Evolutionary conservation across 1,284 basidiomycete species (phyloP).

Genomic region (Ustilago loliicola): DNA sequence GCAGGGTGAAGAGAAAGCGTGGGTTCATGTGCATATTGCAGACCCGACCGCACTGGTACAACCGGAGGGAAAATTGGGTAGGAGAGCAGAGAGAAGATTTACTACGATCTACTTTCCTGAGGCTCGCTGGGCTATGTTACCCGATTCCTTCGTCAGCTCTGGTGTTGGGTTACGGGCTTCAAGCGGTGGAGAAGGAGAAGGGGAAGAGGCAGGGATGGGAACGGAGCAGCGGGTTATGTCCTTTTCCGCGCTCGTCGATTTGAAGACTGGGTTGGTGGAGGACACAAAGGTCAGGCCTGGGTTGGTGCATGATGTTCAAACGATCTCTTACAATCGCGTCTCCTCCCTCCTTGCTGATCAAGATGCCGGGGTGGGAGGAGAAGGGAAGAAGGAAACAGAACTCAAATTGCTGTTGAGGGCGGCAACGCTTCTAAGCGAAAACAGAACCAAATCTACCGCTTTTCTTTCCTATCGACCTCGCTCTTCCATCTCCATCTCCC

Average conservation of each 20-base stretch:
- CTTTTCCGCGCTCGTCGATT: conserved; percentile 82
- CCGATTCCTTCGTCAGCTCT: conserved; percentile 73
- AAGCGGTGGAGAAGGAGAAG: conserved; percentile 65
- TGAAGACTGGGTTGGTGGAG: conserved; percentile 76
- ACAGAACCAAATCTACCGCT: conserved; percentile 13
- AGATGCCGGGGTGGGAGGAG: neutral
- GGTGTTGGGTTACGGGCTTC: conserved; percentile 46
- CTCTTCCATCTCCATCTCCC: conserved; percentile 21
- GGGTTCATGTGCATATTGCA: conserved; percentile 94
- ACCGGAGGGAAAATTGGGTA: conserved; percentile 76
- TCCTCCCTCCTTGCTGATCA: conserved; percentile 56
- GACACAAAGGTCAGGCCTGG: conserved; percentile 82
- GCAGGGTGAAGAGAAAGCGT: conserved; percentile 71
- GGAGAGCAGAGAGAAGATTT: conserved; percentile 49
- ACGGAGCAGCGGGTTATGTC: conserved; percentile 76
- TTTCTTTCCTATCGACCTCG: conserved; percentile 9
- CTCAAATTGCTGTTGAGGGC: conserved; percentile 71
- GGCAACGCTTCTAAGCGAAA: conserved; percentile 63
- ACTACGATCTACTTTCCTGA: conserved; percentile 63
- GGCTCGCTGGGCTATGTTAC: conserved; percentile 71
- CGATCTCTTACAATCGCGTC: conserved; percentile 80
- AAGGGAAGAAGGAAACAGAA: conserved; percentile 45
- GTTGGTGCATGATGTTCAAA: conserved; percentile 79
- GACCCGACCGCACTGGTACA: conserved; percentile 89
- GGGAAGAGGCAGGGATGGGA: too few species aligned